Conservation (phyloP, 2,329 filamentous ascomycete species). For the Neocucurbitaria cava region DNA sequence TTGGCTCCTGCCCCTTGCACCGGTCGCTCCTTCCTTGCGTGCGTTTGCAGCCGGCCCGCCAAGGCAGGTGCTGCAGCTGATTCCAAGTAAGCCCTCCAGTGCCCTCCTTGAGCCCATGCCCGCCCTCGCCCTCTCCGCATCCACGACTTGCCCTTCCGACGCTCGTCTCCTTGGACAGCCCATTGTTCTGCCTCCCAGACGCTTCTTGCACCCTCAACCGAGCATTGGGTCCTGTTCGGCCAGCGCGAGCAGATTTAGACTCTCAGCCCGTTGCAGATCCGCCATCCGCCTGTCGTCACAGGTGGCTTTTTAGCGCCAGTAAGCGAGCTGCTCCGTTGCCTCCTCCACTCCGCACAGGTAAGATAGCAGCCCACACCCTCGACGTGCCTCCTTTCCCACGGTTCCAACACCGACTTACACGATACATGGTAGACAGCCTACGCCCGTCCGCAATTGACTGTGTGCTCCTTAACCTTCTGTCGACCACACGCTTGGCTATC, state of each 20-base stretch:
- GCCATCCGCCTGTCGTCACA: conserved; percentile 31
- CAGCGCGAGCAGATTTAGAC: conserved; percentile 6
- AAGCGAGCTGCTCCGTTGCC: conserved; percentile 43
- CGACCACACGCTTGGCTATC: conserved; percentile 25
- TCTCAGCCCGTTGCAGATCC: conserved; percentile 18
- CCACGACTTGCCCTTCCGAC: neutral
- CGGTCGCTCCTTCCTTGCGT: conserved; percentile 39
- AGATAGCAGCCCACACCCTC: conserved; percentile 33
- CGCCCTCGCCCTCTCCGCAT: neutral
- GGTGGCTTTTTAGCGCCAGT: conserved; percentile 40
- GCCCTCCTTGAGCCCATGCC: neutral
- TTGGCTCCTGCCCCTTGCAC: conserved; percentile 31
- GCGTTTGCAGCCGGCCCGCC: conserved; percentile 3
- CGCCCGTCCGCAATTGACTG: conserved; percentile 26
- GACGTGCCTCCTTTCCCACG: conserved; percentile 32
- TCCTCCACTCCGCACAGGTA: conserved; percentile 39
- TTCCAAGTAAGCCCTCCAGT: conserved; percentile 1
- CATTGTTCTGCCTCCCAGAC: neutral
- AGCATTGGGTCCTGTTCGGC: conserved; percentile 3
- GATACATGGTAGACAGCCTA: conserved; percentile 23
- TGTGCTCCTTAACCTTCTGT: conserved; percentile 17
- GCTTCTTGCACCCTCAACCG: neutral
- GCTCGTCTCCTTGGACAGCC: neutral
- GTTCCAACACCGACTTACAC: conserved; percentile 18
- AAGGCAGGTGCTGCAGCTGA: conserved; percentile 13